Evolutionary conservation across 164 flowering plant species (phyloP).

Genomic region (Houttuynia cordata): DNA sequence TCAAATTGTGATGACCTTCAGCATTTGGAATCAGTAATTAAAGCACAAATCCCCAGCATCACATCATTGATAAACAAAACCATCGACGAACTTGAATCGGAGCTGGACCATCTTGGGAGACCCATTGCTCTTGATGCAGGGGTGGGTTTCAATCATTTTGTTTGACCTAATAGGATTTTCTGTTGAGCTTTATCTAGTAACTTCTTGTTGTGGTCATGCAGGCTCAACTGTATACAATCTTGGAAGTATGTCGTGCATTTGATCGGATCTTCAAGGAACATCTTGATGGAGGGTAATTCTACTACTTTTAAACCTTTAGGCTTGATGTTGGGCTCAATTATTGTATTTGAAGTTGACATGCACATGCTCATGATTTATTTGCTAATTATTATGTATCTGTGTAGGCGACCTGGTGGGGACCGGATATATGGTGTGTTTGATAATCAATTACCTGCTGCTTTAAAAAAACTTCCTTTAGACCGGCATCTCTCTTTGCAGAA

Average conservation of each 20-base stretch:
- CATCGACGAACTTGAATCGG: constrained; percentile 63
- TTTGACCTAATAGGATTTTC: background rate
- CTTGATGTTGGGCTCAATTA: background rate
- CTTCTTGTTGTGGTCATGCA: constrained; percentile 15
- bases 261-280: constrained; percentile 81
- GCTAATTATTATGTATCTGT: background rate
- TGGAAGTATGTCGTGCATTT: constrained; percentile 73
- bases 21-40: constrained; percentile 83
- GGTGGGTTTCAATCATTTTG: constrained; percentile 24
- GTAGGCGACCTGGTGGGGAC: constrained; percentile 84
- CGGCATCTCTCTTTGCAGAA: constrained; percentile 78
- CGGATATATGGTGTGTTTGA: constrained; percentile 66
- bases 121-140: constrained; percentile 82
- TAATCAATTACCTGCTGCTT: constrained; percentile 70
- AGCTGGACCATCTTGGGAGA: constrained; percentile 72
- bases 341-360: background rate
- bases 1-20: constrained; percentile 8
- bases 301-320: background rate
- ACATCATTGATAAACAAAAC: constrained; percentile 73
- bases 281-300: constrained; percentile 67
- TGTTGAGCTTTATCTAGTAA: background rate
- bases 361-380: background rate
- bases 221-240: constrained; percentile 71
- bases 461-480: constrained; percentile 78
- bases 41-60: constrained; percentile 71